Percentiles rank a stretch among this genome's conserved stretches.
phyloP scores from a whole-genome alignment of 2,329 filamentous ascomycete species.

The Nemania sp. region DNA sequence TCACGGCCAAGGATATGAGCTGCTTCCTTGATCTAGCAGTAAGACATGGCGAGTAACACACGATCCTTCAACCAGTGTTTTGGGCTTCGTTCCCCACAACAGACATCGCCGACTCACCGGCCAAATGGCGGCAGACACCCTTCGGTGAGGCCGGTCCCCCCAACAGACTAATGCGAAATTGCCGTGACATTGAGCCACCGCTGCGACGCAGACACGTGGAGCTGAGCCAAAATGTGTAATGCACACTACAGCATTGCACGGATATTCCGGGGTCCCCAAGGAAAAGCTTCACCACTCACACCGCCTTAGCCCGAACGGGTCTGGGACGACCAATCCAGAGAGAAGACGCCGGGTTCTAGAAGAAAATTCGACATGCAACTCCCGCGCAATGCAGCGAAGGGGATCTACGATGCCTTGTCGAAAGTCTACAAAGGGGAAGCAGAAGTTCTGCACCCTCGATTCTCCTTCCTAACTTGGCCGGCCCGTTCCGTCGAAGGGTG shows the following conservation, averaged over 20 bases:
- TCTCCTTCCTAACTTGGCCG: conserved; percentile 38
- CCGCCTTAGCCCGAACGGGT: conserved; percentile 8
- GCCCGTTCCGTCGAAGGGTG: conserved; percentile 30
- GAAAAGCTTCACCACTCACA: conserved; percentile 10
- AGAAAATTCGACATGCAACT: conserved; percentile 9
- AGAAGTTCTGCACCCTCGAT: conserved; percentile 3
- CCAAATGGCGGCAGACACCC: background rate
- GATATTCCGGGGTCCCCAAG: background rate
- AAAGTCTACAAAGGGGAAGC: conserved; percentile 6
- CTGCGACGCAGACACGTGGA: conserved; percentile 19
- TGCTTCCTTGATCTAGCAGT: background rate
- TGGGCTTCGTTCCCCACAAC: background rate
- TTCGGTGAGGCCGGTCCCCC: conserved; percentile 10
- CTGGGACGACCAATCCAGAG: background rate
- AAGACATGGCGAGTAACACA: background rate
- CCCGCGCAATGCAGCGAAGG: background rate
- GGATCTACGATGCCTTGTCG: background rate
- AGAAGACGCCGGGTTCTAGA: conserved; percentile 5
- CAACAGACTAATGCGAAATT: conserved; percentile 6
- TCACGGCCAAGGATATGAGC: background rate
- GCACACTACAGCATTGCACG: background rate
- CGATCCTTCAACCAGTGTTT: conserved; percentile 9
- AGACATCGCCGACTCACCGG: background rate
- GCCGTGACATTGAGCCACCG: conserved; percentile 15
- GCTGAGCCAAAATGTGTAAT: background rate